A percentile compares a stretch with the other conserved stretches of the same genome.
Evolutionary conservation across 2,329 filamentous ascomycete genomes (phyloP).

Genomic region (Aspergillus fumigatiaffinis): DNA sequence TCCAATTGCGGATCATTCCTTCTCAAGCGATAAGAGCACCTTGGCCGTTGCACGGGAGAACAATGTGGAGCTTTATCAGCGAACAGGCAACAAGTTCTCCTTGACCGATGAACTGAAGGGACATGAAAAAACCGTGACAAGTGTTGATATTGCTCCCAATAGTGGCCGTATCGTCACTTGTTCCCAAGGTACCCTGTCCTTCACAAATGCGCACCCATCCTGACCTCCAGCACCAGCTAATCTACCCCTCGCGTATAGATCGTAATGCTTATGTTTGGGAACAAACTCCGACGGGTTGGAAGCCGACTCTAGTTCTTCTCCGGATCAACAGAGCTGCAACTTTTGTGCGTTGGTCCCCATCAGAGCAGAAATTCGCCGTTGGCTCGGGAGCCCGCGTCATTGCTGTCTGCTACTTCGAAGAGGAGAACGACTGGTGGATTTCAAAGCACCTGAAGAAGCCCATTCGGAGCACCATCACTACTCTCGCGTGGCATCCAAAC

Average conservation of each 20-base stretch:
- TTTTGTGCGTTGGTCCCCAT: conserved; percentile 94
- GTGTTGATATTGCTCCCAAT: conserved; percentile 88
- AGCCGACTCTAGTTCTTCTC: conserved; percentile 92
- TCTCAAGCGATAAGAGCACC: conserved; percentile 84
- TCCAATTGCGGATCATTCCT: conserved; percentile 96
- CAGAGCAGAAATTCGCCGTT: conserved; percentile 95
- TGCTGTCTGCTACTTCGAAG: conserved; percentile 96
- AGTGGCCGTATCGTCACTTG: conserved; percentile 95
- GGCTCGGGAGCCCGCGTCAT: conserved; percentile 94
- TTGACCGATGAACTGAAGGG: conserved; percentile 90
- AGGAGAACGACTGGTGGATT: conserved; percentile 99
- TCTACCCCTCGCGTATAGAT: conserved; percentile 52
- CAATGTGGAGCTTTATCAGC: conserved; percentile 80
- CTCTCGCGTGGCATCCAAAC: conserved; percentile 95
- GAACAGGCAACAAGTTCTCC: conserved; percentile 68
- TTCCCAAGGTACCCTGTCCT: conserved; percentile 68
- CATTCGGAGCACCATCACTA: conserved; percentile 93
- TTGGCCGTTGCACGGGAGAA: conserved; percentile 90
- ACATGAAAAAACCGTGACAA: conserved; percentile 94
- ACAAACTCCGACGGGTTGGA: conserved; percentile 85
- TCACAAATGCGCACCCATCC: neutral
- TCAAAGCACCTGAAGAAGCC: conserved; percentile 99
- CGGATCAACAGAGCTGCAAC: conserved; percentile 96
- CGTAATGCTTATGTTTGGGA: conserved; percentile 99
- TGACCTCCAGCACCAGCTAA: neutral